Evolutionary conservation across 257 asterid species (phyloP).

Genomic region (Nicotiana undulata): DNA sequence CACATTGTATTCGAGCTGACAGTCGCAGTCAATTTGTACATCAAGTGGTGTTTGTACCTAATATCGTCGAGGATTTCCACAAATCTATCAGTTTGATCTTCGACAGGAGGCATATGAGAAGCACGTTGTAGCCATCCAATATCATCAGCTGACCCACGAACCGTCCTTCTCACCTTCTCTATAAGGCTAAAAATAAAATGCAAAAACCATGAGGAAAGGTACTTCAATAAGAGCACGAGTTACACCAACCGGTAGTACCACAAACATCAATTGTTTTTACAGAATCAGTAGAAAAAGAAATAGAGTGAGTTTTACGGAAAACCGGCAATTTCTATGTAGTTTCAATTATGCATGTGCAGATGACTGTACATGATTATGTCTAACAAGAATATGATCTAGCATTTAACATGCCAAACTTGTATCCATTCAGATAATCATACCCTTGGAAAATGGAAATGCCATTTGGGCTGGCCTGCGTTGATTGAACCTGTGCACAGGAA

Average conservation of each 20-base stretch:
- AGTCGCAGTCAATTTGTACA: neutral
- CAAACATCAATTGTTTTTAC: neutral
- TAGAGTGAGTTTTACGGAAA: neutral
- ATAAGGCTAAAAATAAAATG: slow-evolving; percentile 23
- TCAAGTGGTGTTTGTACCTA: slow-evolving; percentile 30
- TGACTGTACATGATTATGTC: neutral
- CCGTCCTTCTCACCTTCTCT: slow-evolving; percentile 70
- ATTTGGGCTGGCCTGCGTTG: slow-evolving; percentile 41
- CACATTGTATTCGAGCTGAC: slow-evolving; percentile 2
- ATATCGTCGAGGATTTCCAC: slow-evolving; percentile 70
- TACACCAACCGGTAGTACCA: neutral
- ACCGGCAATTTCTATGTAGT: neutral
- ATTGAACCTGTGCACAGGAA: slow-evolving; percentile 26
- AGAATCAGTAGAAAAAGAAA: neutral
- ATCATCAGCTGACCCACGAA: slow-evolving; percentile 95
- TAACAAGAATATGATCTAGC: neutral
- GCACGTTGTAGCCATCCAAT: slow-evolving; percentile 86
- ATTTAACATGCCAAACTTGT: neutral
- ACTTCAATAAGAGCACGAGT: neutral
- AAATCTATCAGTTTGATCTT: slow-evolving; percentile 80
- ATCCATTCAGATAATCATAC: slow-evolving; percentile 28
- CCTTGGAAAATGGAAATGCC: slow-evolving; percentile 73
- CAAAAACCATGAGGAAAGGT: neutral
- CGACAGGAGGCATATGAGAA: slow-evolving; percentile 80
- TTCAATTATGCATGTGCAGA: neutral